These are phyloP conservation scores for Choanephora cucurbitarum DNA, from an alignment of 371 early-diverging fungal species.

Conservation along the genomic window DNA sequence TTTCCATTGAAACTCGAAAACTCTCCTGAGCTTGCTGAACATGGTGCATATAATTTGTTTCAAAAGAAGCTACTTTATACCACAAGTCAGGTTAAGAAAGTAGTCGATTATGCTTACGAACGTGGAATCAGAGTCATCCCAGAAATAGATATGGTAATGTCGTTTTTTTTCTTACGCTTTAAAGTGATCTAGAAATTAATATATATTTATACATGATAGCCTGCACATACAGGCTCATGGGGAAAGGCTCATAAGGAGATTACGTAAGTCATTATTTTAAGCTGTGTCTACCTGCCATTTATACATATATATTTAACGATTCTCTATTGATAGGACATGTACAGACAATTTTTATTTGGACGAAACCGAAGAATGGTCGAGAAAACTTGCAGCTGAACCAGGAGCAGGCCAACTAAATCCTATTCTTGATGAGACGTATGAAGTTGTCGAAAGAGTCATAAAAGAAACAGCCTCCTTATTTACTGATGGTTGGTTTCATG, in stretches of 20 bases:
- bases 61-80: conserved; percentile 57
- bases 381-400: conserved; percentile 65
- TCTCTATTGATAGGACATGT: conserved; percentile 35
- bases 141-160: conserved; percentile 75
- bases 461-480: conserved; percentile 62
- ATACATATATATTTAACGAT: neutral
- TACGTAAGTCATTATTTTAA: conserved; percentile 38
- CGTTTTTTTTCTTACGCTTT: neutral
- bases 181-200: too few species aligned
- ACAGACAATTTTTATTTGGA: conserved; percentile 39
- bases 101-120: conserved; percentile 63
- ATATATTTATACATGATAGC: too few species aligned
- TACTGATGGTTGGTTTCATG: conserved; percentile 63
- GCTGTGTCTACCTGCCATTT: too few species aligned
- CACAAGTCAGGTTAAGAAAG: conserved; percentile 56
- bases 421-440: conserved; percentile 53
- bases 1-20: conserved; percentile 59
- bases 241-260: conserved; percentile 37
- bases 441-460: conserved; percentile 57
- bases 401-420: conserved; percentile 77
- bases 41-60: conserved; percentile 54
- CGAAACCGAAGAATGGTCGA: conserved; percentile 48
- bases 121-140: conserved; percentile 67
- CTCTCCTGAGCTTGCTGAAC: conserved; percentile 48
- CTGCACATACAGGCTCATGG: conserved; percentile 74